These are phyloP conservation scores for Starmera pachycereana DNA, from an alignment of 805 yeast genomes.

Conservation along the genomic window DNA sequence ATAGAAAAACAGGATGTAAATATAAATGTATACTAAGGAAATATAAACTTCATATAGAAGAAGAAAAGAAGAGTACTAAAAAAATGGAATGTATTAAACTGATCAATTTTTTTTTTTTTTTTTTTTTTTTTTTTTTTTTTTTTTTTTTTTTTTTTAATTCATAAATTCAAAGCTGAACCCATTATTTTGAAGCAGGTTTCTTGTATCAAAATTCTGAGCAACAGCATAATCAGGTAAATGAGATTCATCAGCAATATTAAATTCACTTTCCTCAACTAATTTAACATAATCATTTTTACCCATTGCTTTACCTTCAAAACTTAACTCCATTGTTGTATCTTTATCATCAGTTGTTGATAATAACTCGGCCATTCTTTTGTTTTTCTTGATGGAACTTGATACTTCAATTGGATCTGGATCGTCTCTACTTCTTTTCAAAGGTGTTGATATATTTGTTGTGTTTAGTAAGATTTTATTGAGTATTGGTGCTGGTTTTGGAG, in stretches of 20 bases:
- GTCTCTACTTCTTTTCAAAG: conserved; percentile 20
- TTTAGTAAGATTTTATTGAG: conserved; percentile 4
- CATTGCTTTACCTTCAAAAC: conserved; percentile 37
- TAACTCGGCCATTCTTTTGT: conserved; percentile 12
- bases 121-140: no score
- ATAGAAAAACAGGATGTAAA: background rate
- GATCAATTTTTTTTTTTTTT: conserved; percentile 9
- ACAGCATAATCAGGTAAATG: conserved; percentile 3
- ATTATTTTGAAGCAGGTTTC: conserved; percentile 14
- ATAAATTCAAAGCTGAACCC: conserved; percentile 13
- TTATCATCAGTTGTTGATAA: conserved; percentile 4
- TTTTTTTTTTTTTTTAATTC: no score
- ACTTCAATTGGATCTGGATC: conserved; percentile 16
- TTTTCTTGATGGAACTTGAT: conserved; percentile 16
- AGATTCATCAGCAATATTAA: conserved; percentile 20
- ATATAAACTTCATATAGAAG: background rate
- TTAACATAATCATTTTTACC: conserved; percentile 31
- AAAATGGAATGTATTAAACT: conserved; percentile 1
- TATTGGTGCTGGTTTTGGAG: conserved; percentile 1
- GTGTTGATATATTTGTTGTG: conserved; percentile 6
- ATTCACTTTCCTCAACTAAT: conserved; percentile 28
- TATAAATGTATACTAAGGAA: no score
- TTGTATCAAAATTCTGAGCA: conserved; percentile 11
- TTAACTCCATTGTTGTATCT: conserved; percentile 26
- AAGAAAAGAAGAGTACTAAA: background rate